Conservation (phyloP, 345 rosid species). For the Eutrema yunnanense region DNA sequence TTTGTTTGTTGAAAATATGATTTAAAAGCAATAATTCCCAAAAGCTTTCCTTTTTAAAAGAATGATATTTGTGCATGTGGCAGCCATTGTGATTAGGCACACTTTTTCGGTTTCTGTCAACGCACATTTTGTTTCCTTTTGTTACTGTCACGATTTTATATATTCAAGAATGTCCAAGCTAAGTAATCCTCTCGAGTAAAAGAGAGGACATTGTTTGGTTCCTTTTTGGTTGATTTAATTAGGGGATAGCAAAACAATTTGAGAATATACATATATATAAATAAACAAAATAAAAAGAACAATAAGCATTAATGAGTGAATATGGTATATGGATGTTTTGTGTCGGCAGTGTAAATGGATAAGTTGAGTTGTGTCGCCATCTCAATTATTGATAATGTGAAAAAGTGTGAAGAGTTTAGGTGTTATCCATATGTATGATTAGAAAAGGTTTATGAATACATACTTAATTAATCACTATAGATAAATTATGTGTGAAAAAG, state of each 20-base stretch:
- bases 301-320: background rate
- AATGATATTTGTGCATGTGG: constrained; percentile 20
- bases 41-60: background rate
- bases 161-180: background rate
- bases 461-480: too few relatives aligned
- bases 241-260: background rate
- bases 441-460: background rate
- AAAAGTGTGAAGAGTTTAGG: background rate
- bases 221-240: constrained; percentile 3
- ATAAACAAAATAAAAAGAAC: background rate
- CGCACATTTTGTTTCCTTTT: constrained; percentile 8
- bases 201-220: constrained; percentile 1
- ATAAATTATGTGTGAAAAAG: too few relatives aligned
- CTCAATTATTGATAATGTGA: constrained; percentile 20
- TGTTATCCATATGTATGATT: constrained; percentile 3
- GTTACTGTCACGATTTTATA: background rate
- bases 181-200: constrained; percentile 1
- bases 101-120: constrained; percentile 8
- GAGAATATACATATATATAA: background rate
- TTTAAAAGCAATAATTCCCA: background rate
- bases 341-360: constrained; percentile 25
- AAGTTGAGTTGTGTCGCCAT: constrained; percentile 18
- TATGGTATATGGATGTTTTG: constrained; percentile 3
- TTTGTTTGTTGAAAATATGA: background rate
- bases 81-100: constrained; percentile 5